Conservation (phyloP, 805 yeast genomes). For the Naumovozyma baii region DNA sequence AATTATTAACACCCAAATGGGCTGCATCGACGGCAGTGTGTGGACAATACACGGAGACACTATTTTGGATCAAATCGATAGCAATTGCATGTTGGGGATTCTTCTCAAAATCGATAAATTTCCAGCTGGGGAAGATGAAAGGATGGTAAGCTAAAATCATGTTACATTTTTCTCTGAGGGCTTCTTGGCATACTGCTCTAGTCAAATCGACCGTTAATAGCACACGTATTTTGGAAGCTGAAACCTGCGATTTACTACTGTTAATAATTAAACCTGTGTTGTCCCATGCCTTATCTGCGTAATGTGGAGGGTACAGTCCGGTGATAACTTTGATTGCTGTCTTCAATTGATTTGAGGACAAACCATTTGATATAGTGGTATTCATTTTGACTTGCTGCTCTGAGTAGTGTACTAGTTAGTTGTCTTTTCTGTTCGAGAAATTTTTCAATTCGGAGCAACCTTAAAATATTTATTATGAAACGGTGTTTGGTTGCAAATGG, state of each 20-base stretch:
- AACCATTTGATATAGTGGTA: slow-evolving; percentile 6
- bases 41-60: slow-evolving; percentile 87
- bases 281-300: slow-evolving; percentile 90
- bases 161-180: slow-evolving; percentile 44
- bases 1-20: slow-evolving; percentile 86
- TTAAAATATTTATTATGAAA: too few species aligned
- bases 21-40: slow-evolving; percentile 96
- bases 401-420: too few species aligned
- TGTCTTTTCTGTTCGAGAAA: too few species aligned
- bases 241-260: slow-evolving; percentile 33
- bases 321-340: slow-evolving; percentile 47
- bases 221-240: slow-evolving; percentile 20
- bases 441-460: too few species aligned
- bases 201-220: slow-evolving; percentile 82
- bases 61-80: slow-evolving; percentile 58
- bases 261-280: slow-evolving; percentile 88
- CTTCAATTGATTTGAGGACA: slow-evolving; percentile 31
- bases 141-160: slow-evolving; percentile 87
- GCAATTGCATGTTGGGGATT: slow-evolving; percentile 81
- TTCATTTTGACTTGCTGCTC: slow-evolving; percentile 14
- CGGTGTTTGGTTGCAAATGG: too few species aligned
- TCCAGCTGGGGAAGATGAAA: slow-evolving; percentile 82
- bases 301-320: slow-evolving; percentile 64
- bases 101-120: slow-evolving; percentile 45
- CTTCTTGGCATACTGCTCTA: slow-evolving; percentile 74